phyloP scores from a whole-genome alignment of 345 rosid species.

The Boechera stricta region DNA sequence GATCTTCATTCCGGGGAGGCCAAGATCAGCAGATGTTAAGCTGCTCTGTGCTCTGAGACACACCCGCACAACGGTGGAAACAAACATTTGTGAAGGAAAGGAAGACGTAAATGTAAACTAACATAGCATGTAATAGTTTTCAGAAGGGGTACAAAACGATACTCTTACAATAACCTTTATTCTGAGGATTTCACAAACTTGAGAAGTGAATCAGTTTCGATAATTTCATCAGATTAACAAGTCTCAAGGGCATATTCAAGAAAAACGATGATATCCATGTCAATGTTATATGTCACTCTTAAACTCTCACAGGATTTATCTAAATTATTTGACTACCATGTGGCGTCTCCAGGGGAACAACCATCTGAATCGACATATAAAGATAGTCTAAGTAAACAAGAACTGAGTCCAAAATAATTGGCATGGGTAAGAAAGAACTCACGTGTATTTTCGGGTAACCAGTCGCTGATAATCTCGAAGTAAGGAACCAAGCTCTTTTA shows the following conservation, averaged over 20 bases:
- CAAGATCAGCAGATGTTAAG: conserved; percentile 48
- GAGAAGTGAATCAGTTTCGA: conserved; percentile 22
- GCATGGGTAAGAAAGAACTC: conserved; percentile 46
- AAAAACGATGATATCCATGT: background rate
- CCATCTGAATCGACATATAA: background rate
- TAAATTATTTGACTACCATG: background rate
- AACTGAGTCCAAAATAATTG: conserved; percentile 15
- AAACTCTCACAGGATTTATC: conserved; percentile 2
- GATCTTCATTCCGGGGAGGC: conserved; percentile 50
- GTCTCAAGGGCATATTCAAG: conserved; percentile 19
- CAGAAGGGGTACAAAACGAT: background rate
- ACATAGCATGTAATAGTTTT: background rate
- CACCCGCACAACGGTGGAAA: conserved; percentile 21
- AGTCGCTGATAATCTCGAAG: conserved; percentile 90
- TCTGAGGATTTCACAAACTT: background rate
- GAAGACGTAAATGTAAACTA: conserved; percentile 19
- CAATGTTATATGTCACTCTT: background rate
- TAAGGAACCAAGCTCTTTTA: conserved; percentile 83
- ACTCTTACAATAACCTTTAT: background rate
- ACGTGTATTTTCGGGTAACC: conserved; percentile 58
- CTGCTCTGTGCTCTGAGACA: conserved; percentile 58
- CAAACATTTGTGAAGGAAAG: conserved; percentile 15
- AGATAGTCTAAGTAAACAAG: conserved; percentile 5
- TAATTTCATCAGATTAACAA: background rate
- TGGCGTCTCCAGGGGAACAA: conserved; percentile 9